Base-by-base conservation (phyloP, 306 rosid species). In the Lathyrus oleraceus region DNA sequence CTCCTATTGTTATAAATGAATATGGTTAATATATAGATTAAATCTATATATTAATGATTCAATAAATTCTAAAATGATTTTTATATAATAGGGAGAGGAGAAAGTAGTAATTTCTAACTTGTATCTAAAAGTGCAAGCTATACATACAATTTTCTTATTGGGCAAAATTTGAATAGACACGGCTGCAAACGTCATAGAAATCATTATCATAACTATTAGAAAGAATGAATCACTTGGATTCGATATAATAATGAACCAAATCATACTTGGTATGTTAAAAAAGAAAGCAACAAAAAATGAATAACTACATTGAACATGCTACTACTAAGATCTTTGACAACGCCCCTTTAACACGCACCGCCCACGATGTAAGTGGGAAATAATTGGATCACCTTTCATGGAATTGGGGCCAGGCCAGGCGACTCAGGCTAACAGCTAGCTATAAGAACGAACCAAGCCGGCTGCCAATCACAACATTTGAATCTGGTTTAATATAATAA, bases 301-400 rank as follows among this genome's bases (percentile, higher is more conserved):
- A 60, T 51, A 45, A 17, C 56, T 8, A 0, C 10, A 35, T 35
- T 35, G 9, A 35, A 35, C 39, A 69, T 17, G 30, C 0, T 30
- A 36, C 21, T 61, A 14, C 10, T 17, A 13, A 6, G 27, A 71
- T 58, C 49, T 19, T 65, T 27, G 74, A 72, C 75, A 78, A 19
- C 65, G 44, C 53, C 74, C 49, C 4, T 12, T 77, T 59, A 16
- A 4, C 39, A 35, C 39, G 74, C 78, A 66, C 74, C 75, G 75
- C 67, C 78, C 67, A 48, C 25, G 61, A 49, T 28, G 70, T 66
- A 21, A 60, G 65, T 60, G 66, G 56, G 25, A 57, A 57, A 77
- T 54, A 36, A 78, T 45, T 71, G 61, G 65, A 65, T 47, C 62
- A 4, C 27, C 62, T 77, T 76, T 15, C 49, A 40, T 20, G 14